Evolutionary conservation across 805 yeast species (phyloP), one percentile per base, ranked within the genome.

Genomic region (Myxozyma lipomycoides): DNA sequence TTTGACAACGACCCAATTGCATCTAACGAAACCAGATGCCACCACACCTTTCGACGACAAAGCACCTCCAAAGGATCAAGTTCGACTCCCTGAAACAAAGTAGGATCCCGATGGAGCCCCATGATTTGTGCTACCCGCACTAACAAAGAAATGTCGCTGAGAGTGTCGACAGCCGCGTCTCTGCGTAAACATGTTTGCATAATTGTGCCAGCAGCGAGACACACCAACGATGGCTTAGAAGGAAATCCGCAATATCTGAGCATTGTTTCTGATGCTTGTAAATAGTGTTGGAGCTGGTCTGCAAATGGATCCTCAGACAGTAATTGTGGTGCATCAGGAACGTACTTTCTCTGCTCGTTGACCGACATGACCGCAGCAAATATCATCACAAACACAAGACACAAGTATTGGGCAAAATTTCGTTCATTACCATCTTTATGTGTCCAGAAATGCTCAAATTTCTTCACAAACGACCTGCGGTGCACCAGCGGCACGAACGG

Each of bases 61-160:
- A 46, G 48, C 3, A 24, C 24, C 22, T 43, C 45, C 23, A 39
- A 23, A n/a, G 34, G 43, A 15, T 26, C 46, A 4, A 21, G 9
- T 9, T 35, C 18, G 23, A 45, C 25, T 21, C 43, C 43, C n/a
- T 36, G 25, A 34, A 51, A 48, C 36, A 37, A 7, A 0, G 43
- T 7, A 4, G 56, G 56, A 36, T 51, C 56, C 10, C 56, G 43
- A 40, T 51, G 56, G 19, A 51, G 26, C 10, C 56, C 56, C 56
- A 51, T 51, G 3, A 37, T 37, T 23, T 51, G 56, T 17, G 56
- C 53, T 1, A 48, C 35, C 2, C 56, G 45, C 17, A 44, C 34
- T 17, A 51, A 40, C n/a, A 23, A 24, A 7, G 56, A 23, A 22
- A 51, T 40, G 30, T 53, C 55, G 26, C 39, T 28, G 2, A 35